Evolutionary conservation across 352 stramenopile species (phyloP), one percentile per base, ranked within the genome.

Genomic region (Pseudoperonospora humuli): DNA sequence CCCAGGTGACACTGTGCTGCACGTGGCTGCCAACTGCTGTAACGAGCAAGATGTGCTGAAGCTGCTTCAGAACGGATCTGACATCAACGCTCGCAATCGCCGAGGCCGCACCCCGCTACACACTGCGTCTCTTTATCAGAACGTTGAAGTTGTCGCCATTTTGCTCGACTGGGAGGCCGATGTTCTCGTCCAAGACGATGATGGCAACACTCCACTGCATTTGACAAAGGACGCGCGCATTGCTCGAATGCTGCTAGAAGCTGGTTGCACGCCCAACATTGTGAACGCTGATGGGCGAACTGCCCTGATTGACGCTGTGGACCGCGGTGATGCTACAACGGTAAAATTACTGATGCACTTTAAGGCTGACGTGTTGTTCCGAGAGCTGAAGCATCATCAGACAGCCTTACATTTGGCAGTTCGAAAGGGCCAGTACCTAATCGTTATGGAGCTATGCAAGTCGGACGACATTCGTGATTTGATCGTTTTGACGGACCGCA

Each of bases 401-500:
- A 89, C 80, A 18, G 80, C 75, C 14, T 53, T 93, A 35, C 80
- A 93, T 39, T 59, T 93, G 18, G 80, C 80, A 3, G 72, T 93
- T 6, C 77, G 80, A 15, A 90, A 86, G 53, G 80, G 80, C 20
- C 80, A 93, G 38, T 90, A 90, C 50, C 64, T 78, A 47, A 88
- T 89, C 29, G 74, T 93, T 11, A 90, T 87, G 69, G 77, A 88
- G 54, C 46, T 93, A 33, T 93, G 80, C 66, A 87, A 90, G 54
- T 64, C 70, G 0, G 54, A 78, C 3, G 74, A 86, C 20, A 71
- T 85, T 14, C 45, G 61, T 2, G 55, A 83, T 15, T 57, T 93
- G 21, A 68, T 93, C 36, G 56, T 81, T 37, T 38, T 87, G 15
- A 88, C 77, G 3, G 77, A 90, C 45, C 77, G 77, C 39, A 90